Evolutionary conservation across 768 basidiomycete genomes (phyloP), one percentile per base, ranked within the genome.

Genomic region (Mycena amicta): DNA sequence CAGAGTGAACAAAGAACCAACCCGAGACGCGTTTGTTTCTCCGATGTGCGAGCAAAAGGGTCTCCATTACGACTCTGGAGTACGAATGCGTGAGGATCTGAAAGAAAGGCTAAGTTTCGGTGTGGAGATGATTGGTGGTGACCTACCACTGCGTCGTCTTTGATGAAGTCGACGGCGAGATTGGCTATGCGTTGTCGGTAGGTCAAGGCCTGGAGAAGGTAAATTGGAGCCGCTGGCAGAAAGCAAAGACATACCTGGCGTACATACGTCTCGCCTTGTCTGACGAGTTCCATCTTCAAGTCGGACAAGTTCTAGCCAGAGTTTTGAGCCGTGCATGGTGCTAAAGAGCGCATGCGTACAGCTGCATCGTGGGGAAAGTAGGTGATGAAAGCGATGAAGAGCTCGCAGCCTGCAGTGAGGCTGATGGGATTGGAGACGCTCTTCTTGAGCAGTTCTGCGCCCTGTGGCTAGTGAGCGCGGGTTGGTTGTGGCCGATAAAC

Each of bases 1-100:
- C 39, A 55, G 49, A 55, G 50, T 53, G 30, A 31, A 50, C 50
- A 51, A 49, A 64, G 58, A 58, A 55, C 63, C 51, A 61, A 82
- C 82, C 83, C 68, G 92, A 93, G 73, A 98, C 93, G 56, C 95
- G 84, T 77, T 98, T 64, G 37, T 56, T 98, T 71, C 84, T 86
- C 68, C 88, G 81, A 72, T 96, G 93, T 18, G 97, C 95, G 56
- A 89, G 84, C 46, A 98, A 81, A 52, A 99, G 82, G 31, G 95
- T 90, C 74, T 93, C 88, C 78, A 95, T 89, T 55, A 99, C 96
- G 45, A 98, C 95, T 67, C 97, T 83, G 25, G 95, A 98, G 77
- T 95, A 95, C 30, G 93, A 94, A 74, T 99, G 97, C 2, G 95
- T 98, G 57, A 99, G 83, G 69, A 99, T 95, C 93, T 98, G 70